Base-by-base conservation (phyloP, 768 basidiomycete species). In the Rickenella mellea region DNA sequence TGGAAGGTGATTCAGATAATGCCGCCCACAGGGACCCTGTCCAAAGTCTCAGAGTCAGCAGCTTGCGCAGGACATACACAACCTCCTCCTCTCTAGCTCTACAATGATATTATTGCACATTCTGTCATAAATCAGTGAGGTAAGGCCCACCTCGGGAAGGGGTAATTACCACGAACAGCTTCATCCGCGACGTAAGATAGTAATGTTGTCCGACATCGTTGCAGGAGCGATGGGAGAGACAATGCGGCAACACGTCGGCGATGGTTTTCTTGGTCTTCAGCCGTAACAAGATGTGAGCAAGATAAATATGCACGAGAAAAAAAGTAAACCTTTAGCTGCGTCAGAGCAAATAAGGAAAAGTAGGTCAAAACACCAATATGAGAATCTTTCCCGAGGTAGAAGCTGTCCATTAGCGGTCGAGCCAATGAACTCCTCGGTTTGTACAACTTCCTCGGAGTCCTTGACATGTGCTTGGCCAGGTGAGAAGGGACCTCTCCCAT, bases 331-430 rank as follows among this genome's bases (percentile, higher is more conserved):
- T 60, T 67, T 69, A 1, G 74, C 76, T 1, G 67, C 65, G 51
- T 79, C 64, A 0, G 85, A 83, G 51, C 86, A 92, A 24, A 92
- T 68, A 48, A 84, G 55, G 59, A 93, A 92, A 26, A 94, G 57
- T 9, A 92, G 63, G 52, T 94, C 90, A 43, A 93, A 82, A 55
- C 86, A 91, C 90, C 90, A 93, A 63, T 88, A 92, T 6, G 86
- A 81, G 56, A 93, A 93, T 6, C 88, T 71, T 57, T 93, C 91
- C 28, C 90, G 66, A 1, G 83, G 81, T 22, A 83, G 63, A 19
- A 76, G 56, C 11, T 62, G 55, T 0, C 74, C 75, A 8, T 63
- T 58, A 28, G 73, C 73, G 2, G 87, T 88, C 26, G 73, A 80
- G 10, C 84, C 86, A 26, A 70, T 49, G 14, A 62, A 63, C 39